Evolutionary conservation across 176 grass and related monocot genomes (phyloP).

Genomic region (Alopecurus myosuroides): DNA sequence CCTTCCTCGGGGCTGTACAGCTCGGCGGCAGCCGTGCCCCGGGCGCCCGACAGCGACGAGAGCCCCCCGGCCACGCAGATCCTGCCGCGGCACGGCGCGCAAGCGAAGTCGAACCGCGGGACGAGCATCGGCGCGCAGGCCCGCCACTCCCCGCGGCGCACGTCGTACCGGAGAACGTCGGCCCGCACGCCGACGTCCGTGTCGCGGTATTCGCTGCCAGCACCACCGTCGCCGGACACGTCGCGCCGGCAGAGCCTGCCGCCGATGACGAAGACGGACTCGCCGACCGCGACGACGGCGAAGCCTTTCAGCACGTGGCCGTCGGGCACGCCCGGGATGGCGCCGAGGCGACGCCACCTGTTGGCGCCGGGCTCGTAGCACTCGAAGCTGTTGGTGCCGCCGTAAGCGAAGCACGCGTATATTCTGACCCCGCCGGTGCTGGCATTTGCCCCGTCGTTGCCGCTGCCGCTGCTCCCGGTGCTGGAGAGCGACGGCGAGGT

Average conservation of each 20-base stretch:
- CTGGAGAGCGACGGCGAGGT: conserved; percentile 26
- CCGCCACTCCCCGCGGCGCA: conserved; percentile 37
- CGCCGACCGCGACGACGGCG: conserved; percentile 36
- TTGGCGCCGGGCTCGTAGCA: conserved; percentile 47
- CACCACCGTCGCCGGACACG: not conserved
- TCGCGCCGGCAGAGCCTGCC: conserved; percentile 48
- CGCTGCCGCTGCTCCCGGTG: conserved; percentile 31
- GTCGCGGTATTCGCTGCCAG: conserved; percentile 2
- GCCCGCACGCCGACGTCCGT: conserved; percentile 40
- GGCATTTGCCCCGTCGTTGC: not conserved
- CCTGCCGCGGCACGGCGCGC: conserved; percentile 39
- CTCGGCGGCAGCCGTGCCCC: conserved; percentile 54
- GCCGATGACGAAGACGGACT: conserved; percentile 49
- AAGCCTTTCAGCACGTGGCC: conserved; percentile 55
- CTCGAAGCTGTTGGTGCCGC: conserved; percentile 35
- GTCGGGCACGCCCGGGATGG: conserved; percentile 38
- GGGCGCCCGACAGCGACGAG: conserved; percentile 36
- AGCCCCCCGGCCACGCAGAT: conserved; percentile 66
- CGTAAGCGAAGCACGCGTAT: conserved; percentile 41
- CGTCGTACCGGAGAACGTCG: conserved; percentile 48
- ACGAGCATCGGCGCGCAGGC: conserved; percentile 41
- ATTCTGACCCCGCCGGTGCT: conserved; percentile 22
- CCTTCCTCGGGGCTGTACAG: conserved; percentile 29
- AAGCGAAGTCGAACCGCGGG: conserved; percentile 68
- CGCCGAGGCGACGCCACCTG: conserved; percentile 42